Evolutionary conservation across 257 asterid genomes (phyloP), one percentile per base, ranked within the genome.

Genomic region (Petunia axillaris): DNA sequence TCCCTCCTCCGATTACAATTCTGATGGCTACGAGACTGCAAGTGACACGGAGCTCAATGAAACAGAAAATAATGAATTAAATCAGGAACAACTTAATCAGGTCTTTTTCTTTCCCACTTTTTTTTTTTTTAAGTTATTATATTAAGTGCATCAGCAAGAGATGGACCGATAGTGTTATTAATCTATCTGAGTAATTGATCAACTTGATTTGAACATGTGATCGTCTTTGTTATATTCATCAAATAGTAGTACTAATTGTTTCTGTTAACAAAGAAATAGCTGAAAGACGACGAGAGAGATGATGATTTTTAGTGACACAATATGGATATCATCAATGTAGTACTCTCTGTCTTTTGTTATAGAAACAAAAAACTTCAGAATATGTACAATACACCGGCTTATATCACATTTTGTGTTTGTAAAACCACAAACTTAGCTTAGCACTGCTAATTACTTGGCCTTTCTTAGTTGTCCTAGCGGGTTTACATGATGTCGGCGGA

Each of bases 21-120:
- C 97, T 74, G 99, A 95, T 80, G 98, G 97, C 52, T 95, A 89
- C 73, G 97, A 93, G 81, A 93, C 99, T n/a, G 99, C 99, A 80
- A 93, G 98, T 75, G 99, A 95, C 8, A 83, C 94, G n/a, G 99
- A 91, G 84, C 85, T 92, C 41, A 86, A 91, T 79, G 78, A 46
- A n/a, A 38, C 81, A 15, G 81, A 62, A 35, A 79, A 57, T 11
- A 79, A 14, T 65, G 84, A 79, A 53, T 37, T 55, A 25, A 67
- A 75, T 50, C 80, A 66, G n/a, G 82, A 43, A 78, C 76, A 48
- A 46, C 36, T 79, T n/a, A 70, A 53, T 52, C 8, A 16, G 2
- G 48, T 57, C 62, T 67, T 7, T 2, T 3, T 66, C 11, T 7
- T 8, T 1, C n/a, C 1, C 10, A 16, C 1, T 8, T 3, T 54